A percentile compares a stretch with the other conserved stretches of the same genome.
phyloP scores from a whole-genome alignment of 768 basidiomycete genomes.

The Phanerochaete sordida region DNA sequence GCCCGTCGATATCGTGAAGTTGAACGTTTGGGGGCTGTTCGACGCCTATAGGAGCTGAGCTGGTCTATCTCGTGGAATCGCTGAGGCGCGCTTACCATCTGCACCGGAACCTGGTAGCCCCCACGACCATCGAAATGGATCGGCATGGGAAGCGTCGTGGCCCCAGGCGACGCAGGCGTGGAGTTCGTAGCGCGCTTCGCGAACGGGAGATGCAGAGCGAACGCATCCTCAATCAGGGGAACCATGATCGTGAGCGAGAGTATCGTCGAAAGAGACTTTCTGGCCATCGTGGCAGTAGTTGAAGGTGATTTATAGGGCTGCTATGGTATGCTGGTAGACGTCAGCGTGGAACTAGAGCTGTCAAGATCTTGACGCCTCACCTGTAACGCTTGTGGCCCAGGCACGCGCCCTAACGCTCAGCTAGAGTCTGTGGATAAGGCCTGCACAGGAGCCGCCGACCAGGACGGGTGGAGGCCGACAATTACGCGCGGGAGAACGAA shows the following conservation, averaged over 20 bases:
- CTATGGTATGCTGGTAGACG: neutral
- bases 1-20: conserved; percentile 11
- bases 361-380: neutral
- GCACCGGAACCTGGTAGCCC: neutral
- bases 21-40: conserved; percentile 5
- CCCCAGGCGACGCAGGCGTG: neutral
- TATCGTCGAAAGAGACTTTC: neutral
- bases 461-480: neutral
- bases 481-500: neutral
- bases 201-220: neutral
- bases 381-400: neutral
- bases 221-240: neutral
- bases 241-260: neutral
- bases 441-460: neutral
- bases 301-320: neutral
- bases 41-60: neutral
- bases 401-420: neutral
- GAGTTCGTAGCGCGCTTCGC: neutral
- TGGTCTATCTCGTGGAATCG: neutral
- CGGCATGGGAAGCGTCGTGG: neutral
- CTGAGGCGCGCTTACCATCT: neutral
- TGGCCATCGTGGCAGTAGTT: neutral
- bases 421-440: neutral
- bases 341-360: neutral
- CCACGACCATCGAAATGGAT: neutral